These are phyloP conservation scores for Heteromeles arbutifolia DNA, from an alignment of 306 rosid species.

Conservation along the genomic window DNA sequence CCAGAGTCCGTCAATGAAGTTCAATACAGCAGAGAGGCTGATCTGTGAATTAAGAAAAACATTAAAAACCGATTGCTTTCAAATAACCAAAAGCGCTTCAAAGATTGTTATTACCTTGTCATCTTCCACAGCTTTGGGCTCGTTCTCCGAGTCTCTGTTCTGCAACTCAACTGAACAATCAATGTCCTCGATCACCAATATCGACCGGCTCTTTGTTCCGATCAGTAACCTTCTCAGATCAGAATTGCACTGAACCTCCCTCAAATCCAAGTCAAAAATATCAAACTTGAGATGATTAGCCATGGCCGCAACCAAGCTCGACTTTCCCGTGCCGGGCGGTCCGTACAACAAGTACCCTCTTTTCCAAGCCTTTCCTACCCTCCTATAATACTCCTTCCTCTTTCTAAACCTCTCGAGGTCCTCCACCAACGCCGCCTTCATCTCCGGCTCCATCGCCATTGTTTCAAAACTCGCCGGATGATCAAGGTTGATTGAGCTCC, in stretches of 20 bases:
- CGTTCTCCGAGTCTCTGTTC: slow-evolving; percentile 24
- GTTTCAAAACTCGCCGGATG: slow-evolving; percentile 47
- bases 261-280: slow-evolving; percentile 49
- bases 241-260: slow-evolving; percentile 52
- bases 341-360: slow-evolving; percentile 49
- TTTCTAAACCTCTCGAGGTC: slow-evolving; percentile 33
- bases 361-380: slow-evolving; percentile 61
- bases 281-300: slow-evolving; percentile 49
- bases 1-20: slow-evolving; percentile 64
- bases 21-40: slow-evolving; percentile 43
- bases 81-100: no score
- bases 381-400: slow-evolving; percentile 46
- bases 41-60: slow-evolving; percentile 20
- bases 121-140: slow-evolving; percentile 18
- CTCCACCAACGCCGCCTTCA: slow-evolving; percentile 26
- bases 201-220: slow-evolving; percentile 42
- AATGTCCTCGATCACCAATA: slow-evolving; percentile 50
- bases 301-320: slow-evolving; percentile 57
- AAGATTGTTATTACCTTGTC: slow-evolving; percentile 26
- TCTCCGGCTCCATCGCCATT: slow-evolving; percentile 42
- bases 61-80: not conserved
- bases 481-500: slow-evolving; percentile 42
- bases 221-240: slow-evolving; percentile 50
- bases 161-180: slow-evolving; percentile 51
- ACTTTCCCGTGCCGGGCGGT: slow-evolving; percentile 56